phyloP scores from a whole-genome alignment of 345 rosid species.

The Kandelia obovata region DNA sequence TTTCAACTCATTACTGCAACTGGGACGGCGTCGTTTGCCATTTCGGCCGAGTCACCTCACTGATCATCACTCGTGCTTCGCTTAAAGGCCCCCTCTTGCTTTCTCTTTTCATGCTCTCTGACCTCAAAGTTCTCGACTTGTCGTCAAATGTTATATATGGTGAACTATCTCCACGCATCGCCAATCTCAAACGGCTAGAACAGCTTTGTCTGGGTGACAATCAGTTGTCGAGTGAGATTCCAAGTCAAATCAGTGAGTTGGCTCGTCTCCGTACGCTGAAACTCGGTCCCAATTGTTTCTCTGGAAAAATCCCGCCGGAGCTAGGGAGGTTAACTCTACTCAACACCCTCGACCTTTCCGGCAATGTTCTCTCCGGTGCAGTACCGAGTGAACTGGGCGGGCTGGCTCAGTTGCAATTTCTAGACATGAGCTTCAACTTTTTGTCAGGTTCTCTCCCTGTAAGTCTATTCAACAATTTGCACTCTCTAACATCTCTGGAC shows the following conservation, averaged over 20 bases:
- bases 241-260: constrained; percentile 39
- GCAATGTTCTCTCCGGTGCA: constrained; percentile 47
- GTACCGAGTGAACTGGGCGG: constrained; percentile 50
- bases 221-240: constrained; percentile 43
- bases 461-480: constrained; percentile 40
- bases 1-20: constrained; percentile 37
- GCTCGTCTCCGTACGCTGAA: constrained; percentile 37
- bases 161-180: constrained; percentile 30
- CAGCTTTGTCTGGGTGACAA: constrained; percentile 37
- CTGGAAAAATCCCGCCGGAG: constrained; percentile 56
- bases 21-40: constrained; percentile 79
- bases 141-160: constrained; percentile 51
- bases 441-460: constrained; percentile 64
- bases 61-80: constrained; percentile 36
- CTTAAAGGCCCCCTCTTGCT: constrained; percentile 46
- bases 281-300: constrained; percentile 46
- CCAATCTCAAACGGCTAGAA: constrained; percentile 28
- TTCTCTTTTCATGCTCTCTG: constrained; percentile 51
- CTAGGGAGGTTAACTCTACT: constrained; percentile 46
- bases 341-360: constrained; percentile 60
- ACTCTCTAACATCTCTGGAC: constrained; percentile 53
- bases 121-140: constrained; percentile 56
- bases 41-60: constrained; percentile 42
- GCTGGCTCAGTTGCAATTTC: constrained; percentile 41
- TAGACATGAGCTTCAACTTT: constrained; percentile 61